Evolutionary conservation across 1,139 yeast species (phyloP), one percentile per base, ranked within the genome.

Genomic region (Diutina rugosa): DNA sequence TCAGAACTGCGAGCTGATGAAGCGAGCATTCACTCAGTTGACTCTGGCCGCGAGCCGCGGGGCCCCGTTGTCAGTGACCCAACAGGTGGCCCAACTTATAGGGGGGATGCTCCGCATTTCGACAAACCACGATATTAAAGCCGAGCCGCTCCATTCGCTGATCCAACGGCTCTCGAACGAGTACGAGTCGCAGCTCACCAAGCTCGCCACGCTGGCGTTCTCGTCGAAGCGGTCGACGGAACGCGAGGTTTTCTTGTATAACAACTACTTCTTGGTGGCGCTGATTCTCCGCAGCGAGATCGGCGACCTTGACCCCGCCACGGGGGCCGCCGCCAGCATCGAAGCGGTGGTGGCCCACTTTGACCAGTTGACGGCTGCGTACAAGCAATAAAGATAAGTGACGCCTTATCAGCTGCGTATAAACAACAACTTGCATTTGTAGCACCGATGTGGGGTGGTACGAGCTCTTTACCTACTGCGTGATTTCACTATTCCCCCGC

Each of bases 151-250:
- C 8, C 80, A 80, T 52, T 81, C 80, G 58, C 84, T 93, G 1
- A 77, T 91, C 4, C 74, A 75, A 8, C 75, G 97, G 58, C 71
- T 93, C 51, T 72, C 91, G 56, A 84, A 82, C 63, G 97, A 88
- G 61, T 91, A 83, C 66, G 98, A 93, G 66, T 81, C 81, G 38
- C 77, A 84, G 1, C 69, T 93, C 65, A 87, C 95, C 1, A 90
- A 86, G 63, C 69, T 87, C 57, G 79, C 86, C 60, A 75, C 67
- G 35, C 73, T 70, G 56, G 62, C 67, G 56, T 70, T 72, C 59
- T 73, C 72, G 4, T 64, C 70, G 46, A 64, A 74, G 57, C 73
- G 75, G 59, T 60, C 64, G 45, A 63, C 69, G 8, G 81, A 82
- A 56, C 79, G 84, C 57, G 96, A 88, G 63, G 71, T 81, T 54